Base-by-base conservation (phyloP, 257 asterid species). In the Nicotiana sylvestris region DNA sequence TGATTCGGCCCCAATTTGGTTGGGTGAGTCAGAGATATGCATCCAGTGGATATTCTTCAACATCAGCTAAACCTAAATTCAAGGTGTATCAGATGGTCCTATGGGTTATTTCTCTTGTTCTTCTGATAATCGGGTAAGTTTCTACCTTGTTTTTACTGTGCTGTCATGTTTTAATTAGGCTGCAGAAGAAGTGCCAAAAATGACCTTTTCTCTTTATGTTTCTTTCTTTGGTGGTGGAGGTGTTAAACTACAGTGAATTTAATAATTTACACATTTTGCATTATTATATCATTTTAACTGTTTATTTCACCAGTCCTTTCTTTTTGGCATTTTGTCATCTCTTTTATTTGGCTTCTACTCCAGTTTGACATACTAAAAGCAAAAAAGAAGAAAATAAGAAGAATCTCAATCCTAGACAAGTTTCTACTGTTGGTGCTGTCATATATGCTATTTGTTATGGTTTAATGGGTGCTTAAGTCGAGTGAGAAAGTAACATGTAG, bases 1-100 rank as follows among this genome's bases (percentile, higher is more conserved):
- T 96, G 85, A 91, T 94, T 6, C 97, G 98, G 46, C 98, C 99
- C 11, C 99, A 96, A 69, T 93, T 84, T 82, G 97, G 97, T 67
- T 96, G 98, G 98, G 91, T 96, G 77, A 91, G 84, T 83, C 97
- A 92, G 91, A 88, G 90, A 90, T 91, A 96, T 78, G 93, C 91
- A 35, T 84, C 89, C 25, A 74, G 85, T 39, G 89, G 83, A 77
- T 66, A 85, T 86, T 77, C 91, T 32, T 72, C 94, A 12, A 61
- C 89, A 33, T 80, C 87, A 16, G 64, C 84, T 65, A 88, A 86
- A 83, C 90, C 90, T 4, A 94, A 91, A 81, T 96, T 91, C 87
- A 96, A 94, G 92, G 62, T 83, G 1, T 96, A 96, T 85, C 99
- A 94, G 84, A 87, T 90, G 83, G 69, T 93, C 43, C 93, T 94